Evolutionary conservation across 2,329 filamentous ascomycete genomes (phyloP).

Genomic region (Didymella sp.): DNA sequence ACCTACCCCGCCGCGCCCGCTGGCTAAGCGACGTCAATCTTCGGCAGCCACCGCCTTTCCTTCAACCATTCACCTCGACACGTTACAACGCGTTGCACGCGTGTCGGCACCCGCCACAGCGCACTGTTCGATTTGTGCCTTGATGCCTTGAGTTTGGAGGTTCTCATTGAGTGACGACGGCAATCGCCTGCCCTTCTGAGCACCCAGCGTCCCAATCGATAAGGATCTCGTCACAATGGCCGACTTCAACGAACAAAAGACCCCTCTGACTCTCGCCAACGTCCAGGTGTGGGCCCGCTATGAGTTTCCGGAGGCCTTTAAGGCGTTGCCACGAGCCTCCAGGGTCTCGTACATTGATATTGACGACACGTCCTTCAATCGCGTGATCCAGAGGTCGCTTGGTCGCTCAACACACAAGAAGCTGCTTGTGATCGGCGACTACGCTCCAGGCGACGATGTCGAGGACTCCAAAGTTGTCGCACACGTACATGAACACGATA

Average conservation of each 20-base stretch:
- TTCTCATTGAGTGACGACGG: slow-evolving; percentile 14
- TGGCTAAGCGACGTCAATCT: slow-evolving; percentile 22
- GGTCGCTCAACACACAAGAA: slow-evolving; percentile 39
- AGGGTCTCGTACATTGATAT: slow-evolving; percentile 34
- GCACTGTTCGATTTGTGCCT: slow-evolving; percentile 21
- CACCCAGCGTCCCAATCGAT: slow-evolving; percentile 3
- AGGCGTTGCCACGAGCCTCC: slow-evolving; percentile 28
- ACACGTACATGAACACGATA: slow-evolving; percentile 38
- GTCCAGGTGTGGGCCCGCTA: slow-evolving; percentile 34
- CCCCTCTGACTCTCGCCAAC: slow-evolving; percentile 34
- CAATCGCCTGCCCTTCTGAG: slow-evolving; percentile 18
- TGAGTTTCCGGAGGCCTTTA: slow-evolving; percentile 31
- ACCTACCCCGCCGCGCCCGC: slow-evolving; percentile 20
- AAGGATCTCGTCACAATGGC: slow-evolving; percentile 24
- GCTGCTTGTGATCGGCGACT: slow-evolving; percentile 39
- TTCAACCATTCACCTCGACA: slow-evolving; percentile 22
- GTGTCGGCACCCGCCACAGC: slow-evolving; percentile 16
- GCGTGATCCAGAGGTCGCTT: slow-evolving; percentile 35
- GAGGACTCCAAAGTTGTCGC: slow-evolving; percentile 36
- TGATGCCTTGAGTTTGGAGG: slow-evolving; percentile 17
- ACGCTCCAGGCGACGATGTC: slow-evolving; percentile 35
- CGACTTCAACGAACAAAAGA: slow-evolving; percentile 38
- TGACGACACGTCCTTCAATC: slow-evolving; percentile 35
- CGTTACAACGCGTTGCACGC: slow-evolving; percentile 22
- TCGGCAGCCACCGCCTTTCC: slow-evolving; percentile 21